phyloP scores from a whole-genome alignment of 805 yeast genomes.

The Dipodascus geniculatus region DNA sequence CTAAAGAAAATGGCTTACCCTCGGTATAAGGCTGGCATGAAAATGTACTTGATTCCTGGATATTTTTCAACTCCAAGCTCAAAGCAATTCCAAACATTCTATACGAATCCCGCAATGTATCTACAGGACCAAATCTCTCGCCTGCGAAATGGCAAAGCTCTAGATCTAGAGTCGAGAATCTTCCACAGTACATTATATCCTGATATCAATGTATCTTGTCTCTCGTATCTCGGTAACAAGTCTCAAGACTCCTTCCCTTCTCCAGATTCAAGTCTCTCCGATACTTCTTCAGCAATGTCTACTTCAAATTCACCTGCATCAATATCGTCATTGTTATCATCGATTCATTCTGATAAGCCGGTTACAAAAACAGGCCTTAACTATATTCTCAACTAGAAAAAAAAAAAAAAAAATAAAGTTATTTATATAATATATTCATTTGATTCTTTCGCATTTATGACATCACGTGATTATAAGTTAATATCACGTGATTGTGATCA shows the following conservation, averaged over 20 bases:
- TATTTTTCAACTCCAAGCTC: not conserved
- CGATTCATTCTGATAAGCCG: too few relatives aligned
- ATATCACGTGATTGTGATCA: not conserved
- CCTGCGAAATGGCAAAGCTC: not conserved
- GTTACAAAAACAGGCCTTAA: not conserved
- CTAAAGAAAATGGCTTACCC: not conserved
- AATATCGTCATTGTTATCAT: not conserved
- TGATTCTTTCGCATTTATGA: too few relatives aligned
- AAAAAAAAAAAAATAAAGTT: too few relatives aligned
- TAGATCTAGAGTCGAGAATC: not conserved
- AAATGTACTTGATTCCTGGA: not conserved
- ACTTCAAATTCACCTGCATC: not conserved
- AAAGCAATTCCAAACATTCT: not conserved
- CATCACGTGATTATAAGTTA: too few relatives aligned
- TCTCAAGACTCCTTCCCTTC: not conserved
- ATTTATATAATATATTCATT: too few relatives aligned
- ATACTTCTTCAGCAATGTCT: not conserved
- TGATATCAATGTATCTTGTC: not conserved
- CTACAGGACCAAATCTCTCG: not conserved
- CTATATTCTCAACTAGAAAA: not conserved
- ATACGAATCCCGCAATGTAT: not conserved
- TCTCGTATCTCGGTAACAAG: not conserved
- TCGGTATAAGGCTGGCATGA: not conserved
- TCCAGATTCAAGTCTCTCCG: not conserved
- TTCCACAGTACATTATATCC: not conserved